Conservation (phyloP, 768 basidiomycete species). For the Dioszegia hungarica region DNA sequence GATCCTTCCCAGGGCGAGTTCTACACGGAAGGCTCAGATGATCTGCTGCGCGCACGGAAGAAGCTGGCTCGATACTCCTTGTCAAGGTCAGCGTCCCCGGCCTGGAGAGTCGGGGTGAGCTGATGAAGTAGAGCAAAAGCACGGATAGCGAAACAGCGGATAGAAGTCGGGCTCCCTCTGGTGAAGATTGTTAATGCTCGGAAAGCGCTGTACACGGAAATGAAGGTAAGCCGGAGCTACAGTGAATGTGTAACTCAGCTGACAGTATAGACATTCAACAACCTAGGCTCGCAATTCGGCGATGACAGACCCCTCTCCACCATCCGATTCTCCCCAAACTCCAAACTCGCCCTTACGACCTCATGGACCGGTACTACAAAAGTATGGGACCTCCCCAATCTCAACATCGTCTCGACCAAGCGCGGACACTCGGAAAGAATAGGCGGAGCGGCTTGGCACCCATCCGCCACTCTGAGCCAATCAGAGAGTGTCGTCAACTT, state of each 20-base stretch:
- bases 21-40: conserved; percentile 84
- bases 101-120: background rate
- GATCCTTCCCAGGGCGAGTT: conserved; percentile 67
- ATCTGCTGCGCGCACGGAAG: conserved; percentile 77
- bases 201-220: conserved; percentile 79
- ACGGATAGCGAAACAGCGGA: conserved; percentile 84
- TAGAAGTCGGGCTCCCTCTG: conserved; percentile 81
- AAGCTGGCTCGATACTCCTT: conserved; percentile 89
- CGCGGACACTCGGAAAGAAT: conserved; percentile 85
- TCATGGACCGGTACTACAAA: conserved; percentile 96
- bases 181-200: conserved; percentile 85
- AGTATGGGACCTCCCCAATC: conserved; percentile 90
- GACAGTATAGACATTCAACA: conserved; percentile 66
- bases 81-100: conserved; percentile 73
- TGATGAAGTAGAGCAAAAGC: conserved; percentile 80
- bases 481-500: conserved; percentile 68
- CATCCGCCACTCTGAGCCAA: conserved; percentile 71
- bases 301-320: conserved; percentile 91
- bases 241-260: background rate
- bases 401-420: conserved; percentile 69
- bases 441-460: conserved; percentile 97
- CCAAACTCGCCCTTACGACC: conserved; percentile 78
- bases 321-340: conserved; percentile 91
- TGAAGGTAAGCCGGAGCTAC: conserved; percentile 62
- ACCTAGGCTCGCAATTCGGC: conserved; percentile 95